Conservation (phyloP, 2,329 filamentous ascomycete species). For the Amylocarpus encephaloides region DNA sequence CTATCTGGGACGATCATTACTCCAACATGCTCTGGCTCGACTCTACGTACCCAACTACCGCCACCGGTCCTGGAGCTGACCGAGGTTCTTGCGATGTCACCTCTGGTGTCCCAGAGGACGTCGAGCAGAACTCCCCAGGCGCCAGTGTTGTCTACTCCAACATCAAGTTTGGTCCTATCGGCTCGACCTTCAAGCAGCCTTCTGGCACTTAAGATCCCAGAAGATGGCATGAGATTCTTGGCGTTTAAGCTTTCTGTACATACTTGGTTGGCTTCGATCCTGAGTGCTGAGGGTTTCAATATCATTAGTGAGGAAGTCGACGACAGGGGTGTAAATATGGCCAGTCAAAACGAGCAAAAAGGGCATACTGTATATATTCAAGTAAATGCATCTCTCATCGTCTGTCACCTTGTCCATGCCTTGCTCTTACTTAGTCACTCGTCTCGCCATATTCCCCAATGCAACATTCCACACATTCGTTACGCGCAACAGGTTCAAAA, state of each 20-base stretch:
- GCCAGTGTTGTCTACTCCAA: constrained; percentile 36
- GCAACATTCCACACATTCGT: constrained; percentile 1
- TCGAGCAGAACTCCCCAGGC: constrained; percentile 42
- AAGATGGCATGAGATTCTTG: too few species aligned
- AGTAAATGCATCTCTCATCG: neutral
- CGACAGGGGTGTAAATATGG: too few species aligned
- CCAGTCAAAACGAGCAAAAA: neutral
- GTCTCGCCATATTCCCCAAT: constrained; percentile 1
- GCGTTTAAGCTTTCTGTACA: too few species aligned
- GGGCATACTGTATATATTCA: neutral
- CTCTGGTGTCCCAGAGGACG: constrained; percentile 45
- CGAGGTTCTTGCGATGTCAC: constrained; percentile 49
- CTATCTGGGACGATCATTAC: constrained; percentile 49
- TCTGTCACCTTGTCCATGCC: neutral
- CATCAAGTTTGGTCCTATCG: constrained; percentile 30
- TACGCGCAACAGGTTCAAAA: too few species aligned
- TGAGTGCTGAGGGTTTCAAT: too few species aligned
- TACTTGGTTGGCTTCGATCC: too few species aligned
- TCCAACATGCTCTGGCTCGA: constrained; percentile 72
- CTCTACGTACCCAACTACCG: constrained; percentile 51
- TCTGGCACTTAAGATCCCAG: neutral
- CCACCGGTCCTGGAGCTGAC: constrained; percentile 40
- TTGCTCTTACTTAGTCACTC: too few species aligned
- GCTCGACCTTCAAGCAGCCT: constrained; percentile 25
- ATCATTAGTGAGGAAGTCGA: too few species aligned